A percentile compares a stretch with the other conserved stretches of the same genome.
phyloP scores from a whole-genome alignment of 2,329 filamentous ascomycete species.

The Penicillium nordicum region DNA sequence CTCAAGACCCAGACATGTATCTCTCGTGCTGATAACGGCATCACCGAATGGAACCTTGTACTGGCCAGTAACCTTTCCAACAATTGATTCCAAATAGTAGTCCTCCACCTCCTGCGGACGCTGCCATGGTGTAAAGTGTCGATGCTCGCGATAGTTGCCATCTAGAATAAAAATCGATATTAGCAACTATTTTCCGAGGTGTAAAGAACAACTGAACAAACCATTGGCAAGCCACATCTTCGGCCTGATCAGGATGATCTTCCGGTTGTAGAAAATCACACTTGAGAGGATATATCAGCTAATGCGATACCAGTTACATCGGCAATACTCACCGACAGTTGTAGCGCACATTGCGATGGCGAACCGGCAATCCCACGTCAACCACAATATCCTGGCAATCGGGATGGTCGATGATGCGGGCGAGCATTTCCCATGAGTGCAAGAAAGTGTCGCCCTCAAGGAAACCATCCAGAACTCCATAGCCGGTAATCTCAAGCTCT shows the following conservation, averaged over 20 bases:
- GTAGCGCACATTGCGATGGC: constrained; percentile 60
- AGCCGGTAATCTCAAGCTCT: constrained; percentile 54
- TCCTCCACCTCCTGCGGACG: constrained; percentile 57
- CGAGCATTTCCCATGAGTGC: constrained; percentile 62
- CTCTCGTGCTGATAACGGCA: constrained; percentile 58
- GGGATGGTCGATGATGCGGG: constrained; percentile 58
- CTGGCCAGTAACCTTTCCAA: constrained; percentile 56
- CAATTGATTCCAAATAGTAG: constrained; percentile 60
- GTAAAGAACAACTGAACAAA: constrained; percentile 4
- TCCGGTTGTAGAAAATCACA: constrained; percentile 61
- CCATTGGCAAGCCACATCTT: constrained; percentile 68
- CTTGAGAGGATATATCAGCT: constrained; percentile 11
- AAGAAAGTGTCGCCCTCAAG: constrained; percentile 56
- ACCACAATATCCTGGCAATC: constrained; percentile 27
- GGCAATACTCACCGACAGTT: constrained; percentile 52
- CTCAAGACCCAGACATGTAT: constrained; percentile 62
- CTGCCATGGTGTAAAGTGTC: constrained; percentile 64
- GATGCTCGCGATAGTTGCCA: constrained; percentile 62
- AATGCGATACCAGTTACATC: neutral
- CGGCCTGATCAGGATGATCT: constrained; percentile 68
- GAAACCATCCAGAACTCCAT: constrained; percentile 60
- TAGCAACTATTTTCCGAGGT: neutral
- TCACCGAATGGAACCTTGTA: constrained; percentile 65
- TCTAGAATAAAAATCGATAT: constrained; percentile 32
- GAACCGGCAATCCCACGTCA: constrained; percentile 50